Base-by-base conservation (phyloP, 306 rosid genomes). In the Begonia loranthoides region DNA sequence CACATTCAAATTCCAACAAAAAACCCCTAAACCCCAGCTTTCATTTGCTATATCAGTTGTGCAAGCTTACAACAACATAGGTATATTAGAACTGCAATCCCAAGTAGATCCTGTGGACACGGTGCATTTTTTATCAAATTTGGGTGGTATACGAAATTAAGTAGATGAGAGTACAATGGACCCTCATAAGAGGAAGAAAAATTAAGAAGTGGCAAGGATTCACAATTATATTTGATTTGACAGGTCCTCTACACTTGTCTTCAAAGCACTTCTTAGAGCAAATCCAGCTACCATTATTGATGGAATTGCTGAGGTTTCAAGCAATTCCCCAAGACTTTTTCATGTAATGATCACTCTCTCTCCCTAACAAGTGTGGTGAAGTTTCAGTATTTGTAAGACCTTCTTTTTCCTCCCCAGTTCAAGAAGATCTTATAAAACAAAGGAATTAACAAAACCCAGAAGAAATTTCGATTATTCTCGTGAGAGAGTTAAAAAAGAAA, bases 121-220 rank as follows among this genome's bases (percentile, higher is more conserved):
- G 0, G 36, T 48, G 57, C 64, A 43, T 68, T 69, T 52, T 24
- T 73, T 73, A 61, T 67, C 83, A 63, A 71, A 77, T 70, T 22
- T 59, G 62, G 75, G 73, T 79, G 69, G 71, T 68, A 68, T 76
- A 66, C 97, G 90, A 67, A 76, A 82, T 90, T 62, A 22, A 41
- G 64, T 56, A 61, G 56, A 66, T 66, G 45, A 72, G 58, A 53
- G 73, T 40, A 70, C 73, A 67, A 57, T 70, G 73, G 70, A 65
- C 66, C 60, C 56, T 73, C 66, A 56, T 60, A 60, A 65, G 54
- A 60, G 33, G 67, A 70, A 54, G 62, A 60, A 49, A 65, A 38
- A 69, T 64, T 57, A 70, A 67, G 61, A 54, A 51, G 58, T 22
- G 10, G 1, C 15, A 60, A 64, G 87, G 93, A 85, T 60, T 87